These are phyloP conservation scores for Aspergillus tanneri DNA, from an alignment of 2,329 filamentous ascomycete genomes.

Conservation along the genomic window DNA sequence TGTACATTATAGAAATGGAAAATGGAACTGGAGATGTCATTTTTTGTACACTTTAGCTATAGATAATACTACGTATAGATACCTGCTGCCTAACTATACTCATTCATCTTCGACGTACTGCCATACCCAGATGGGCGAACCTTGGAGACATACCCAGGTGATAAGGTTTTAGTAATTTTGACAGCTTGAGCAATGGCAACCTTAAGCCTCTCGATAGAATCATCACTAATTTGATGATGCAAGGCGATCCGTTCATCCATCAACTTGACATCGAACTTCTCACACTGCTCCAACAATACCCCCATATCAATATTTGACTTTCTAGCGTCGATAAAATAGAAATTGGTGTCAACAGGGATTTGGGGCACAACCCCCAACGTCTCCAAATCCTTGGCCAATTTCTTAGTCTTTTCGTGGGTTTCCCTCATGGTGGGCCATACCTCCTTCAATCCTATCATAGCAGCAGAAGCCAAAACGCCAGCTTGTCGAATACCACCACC, in stretches of 20 bases:
- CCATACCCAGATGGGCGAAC: constrained; percentile 19
- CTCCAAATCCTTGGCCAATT: constrained; percentile 20
- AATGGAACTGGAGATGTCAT: too few species aligned
- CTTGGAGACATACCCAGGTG: constrained; percentile 18
- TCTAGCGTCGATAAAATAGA: constrained; percentile 25
- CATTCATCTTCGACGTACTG: constrained; percentile 29
- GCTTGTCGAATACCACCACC: constrained; percentile 35
- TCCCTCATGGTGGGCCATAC: constrained; percentile 26
- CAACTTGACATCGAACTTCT: constrained; percentile 23
- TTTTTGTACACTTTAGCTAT: too few species aligned
- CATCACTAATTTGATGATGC: constrained; percentile 34
- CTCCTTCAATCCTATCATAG: constrained; percentile 24
- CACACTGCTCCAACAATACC: constrained; percentile 25
- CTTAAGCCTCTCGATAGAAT: constrained; percentile 33
- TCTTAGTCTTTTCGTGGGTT: constrained; percentile 24
- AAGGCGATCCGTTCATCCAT: constrained; percentile 28
- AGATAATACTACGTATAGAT: too few species aligned
- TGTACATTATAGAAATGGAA: too few species aligned
- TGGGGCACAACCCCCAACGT: constrained; percentile 53
- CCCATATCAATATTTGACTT: constrained; percentile 25
- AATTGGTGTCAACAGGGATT: constrained; percentile 34
- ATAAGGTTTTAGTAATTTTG: constrained; percentile 22
- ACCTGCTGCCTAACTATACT: constrained; percentile 21
- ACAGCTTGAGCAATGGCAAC: constrained; percentile 24
- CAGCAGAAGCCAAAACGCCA: constrained; percentile 23